Evolutionary conservation across 2,329 filamentous ascomycete genomes (phyloP), one percentile per base, ranked within the genome.

Genomic region (Penicillium olsonii): DNA sequence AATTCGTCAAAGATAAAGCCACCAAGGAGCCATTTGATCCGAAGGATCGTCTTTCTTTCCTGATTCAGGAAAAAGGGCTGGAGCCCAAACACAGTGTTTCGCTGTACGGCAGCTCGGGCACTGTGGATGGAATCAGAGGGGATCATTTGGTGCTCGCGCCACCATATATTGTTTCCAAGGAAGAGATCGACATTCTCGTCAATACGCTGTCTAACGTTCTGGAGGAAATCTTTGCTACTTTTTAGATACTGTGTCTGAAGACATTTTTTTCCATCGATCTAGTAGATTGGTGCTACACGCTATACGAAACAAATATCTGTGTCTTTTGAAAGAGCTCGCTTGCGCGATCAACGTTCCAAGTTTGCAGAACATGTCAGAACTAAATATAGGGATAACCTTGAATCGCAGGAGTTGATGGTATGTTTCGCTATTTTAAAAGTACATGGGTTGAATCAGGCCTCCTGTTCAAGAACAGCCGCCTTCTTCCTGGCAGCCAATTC

Each of bases 131-230:
- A 1, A 62, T 66, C n/a, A 64, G 65, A 1, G 87, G 87, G 9
- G 88, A 92, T 61, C 85, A 89, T 65, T 73, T 90, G 29, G 75
- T 91, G 20, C 61, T 92, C 10, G 81, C 86, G 1, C 88, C 88
- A 5, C 78, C 87, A 1, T 90, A 84, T 68, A 89, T 81, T 37
- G 75, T 85, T 18, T 83, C 78, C 1, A 68, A 70, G 37, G 73
- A 74, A 7, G 82, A 87, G 17, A 71, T 88, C 43, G 74, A 81
- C 12, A 62, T 72, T 19, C 80, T 87, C 45, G 82, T 82, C 2
- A 70, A 77, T 15, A 75, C 70, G 0, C 71, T 83, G 2, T 68
- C 66, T 4, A 69, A 63, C n/a, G 76, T 87, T 15, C 68, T 88
- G 18, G 64, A 72, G 12, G 78, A 81, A 37, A 78, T 75, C 20